These are phyloP conservation scores for Castanopsis chinensis DNA, from an alignment of 306 rosid genomes.

Conservation along the genomic window DNA sequence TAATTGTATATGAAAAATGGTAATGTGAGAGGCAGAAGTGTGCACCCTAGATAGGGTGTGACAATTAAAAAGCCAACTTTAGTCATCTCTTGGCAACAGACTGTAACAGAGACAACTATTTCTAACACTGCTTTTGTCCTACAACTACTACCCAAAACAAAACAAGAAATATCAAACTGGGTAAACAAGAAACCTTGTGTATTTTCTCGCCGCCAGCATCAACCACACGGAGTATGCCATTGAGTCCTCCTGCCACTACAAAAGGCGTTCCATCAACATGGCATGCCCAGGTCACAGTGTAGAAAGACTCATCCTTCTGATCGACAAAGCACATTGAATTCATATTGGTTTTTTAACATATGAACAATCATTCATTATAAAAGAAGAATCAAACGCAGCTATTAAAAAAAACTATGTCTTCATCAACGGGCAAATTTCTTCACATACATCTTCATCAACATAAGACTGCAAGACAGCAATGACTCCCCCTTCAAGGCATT, in stretches of 20 bases:
- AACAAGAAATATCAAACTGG: neutral
- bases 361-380: neutral
- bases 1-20: neutral
- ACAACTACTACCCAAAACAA: neutral
- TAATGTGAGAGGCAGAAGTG: constrained; percentile 7
- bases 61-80: neutral
- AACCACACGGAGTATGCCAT: constrained; percentile 74
- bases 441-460: constrained; percentile 90
- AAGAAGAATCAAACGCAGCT: too few relatives aligned
- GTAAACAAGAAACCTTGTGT: constrained; percentile 56
- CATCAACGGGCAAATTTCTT: neutral
- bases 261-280: constrained; percentile 59
- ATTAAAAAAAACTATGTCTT: too few relatives aligned
- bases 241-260: constrained; percentile 88
- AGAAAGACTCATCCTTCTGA: constrained; percentile 98
- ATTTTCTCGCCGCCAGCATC: constrained; percentile 85
- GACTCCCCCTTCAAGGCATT: constrained; percentile 77
- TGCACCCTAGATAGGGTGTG: neutral
- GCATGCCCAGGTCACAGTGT: constrained; percentile 91
- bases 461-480: constrained; percentile 91
- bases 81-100: constrained; percentile 12
- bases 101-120: constrained; percentile 11
- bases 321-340: constrained; percentile 46
- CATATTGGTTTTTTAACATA: constrained; percentile 11
- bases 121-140: neutral